These are phyloP conservation scores for Lolium multiflorum DNA, from an alignment of 176 grass and related monocot genomes.

Conservation along the genomic window DNA sequence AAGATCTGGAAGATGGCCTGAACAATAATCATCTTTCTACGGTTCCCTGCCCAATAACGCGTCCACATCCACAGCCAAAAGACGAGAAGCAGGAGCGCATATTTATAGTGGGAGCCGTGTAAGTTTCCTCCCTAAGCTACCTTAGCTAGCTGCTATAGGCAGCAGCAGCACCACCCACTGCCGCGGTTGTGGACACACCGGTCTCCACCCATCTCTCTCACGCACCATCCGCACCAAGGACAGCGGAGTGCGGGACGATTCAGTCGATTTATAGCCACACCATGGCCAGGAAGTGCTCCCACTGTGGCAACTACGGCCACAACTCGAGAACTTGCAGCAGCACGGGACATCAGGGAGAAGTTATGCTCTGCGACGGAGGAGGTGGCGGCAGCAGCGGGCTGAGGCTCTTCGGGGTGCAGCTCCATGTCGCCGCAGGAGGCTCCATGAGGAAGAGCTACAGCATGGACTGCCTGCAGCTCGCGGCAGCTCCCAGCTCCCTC, in stretches of 20 bases:
- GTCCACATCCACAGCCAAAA: constrained; percentile 40
- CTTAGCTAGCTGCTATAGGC: constrained; percentile 3
- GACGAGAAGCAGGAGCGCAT: background rate
- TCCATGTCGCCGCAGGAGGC: constrained; percentile 46
- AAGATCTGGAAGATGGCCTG: constrained; percentile 19
- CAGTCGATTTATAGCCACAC: constrained; percentile 57
- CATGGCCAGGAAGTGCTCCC: constrained; percentile 80
- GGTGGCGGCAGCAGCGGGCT: constrained; percentile 29
- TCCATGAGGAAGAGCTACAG: constrained; percentile 79
- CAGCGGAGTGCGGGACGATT: constrained; percentile 34
- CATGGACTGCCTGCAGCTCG: constrained; percentile 72
- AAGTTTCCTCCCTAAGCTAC: constrained; percentile 32
- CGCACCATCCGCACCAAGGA: constrained; percentile 41
- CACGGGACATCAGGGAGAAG: constrained; percentile 37
- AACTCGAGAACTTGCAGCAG: constrained; percentile 65
- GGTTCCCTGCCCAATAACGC: constrained; percentile 29
- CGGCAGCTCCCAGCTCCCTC: constrained; percentile 41
- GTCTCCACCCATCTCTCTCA: constrained; percentile 54
- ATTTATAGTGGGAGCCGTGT: constrained; percentile 47
- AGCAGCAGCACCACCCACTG: constrained; percentile 7
- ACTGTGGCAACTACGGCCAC: constrained; percentile 75
- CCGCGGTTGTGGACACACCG: constrained; percentile 44
- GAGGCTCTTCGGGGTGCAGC: constrained; percentile 90
- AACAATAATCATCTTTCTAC: constrained; percentile 24
- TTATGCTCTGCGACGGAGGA: constrained; percentile 43